A percentile compares a stretch with the other conserved stretches of the same genome.
Conservation (phyloP, 2,329 filamentous ascomycete species). For the Gyromitra esculenta region DNA sequence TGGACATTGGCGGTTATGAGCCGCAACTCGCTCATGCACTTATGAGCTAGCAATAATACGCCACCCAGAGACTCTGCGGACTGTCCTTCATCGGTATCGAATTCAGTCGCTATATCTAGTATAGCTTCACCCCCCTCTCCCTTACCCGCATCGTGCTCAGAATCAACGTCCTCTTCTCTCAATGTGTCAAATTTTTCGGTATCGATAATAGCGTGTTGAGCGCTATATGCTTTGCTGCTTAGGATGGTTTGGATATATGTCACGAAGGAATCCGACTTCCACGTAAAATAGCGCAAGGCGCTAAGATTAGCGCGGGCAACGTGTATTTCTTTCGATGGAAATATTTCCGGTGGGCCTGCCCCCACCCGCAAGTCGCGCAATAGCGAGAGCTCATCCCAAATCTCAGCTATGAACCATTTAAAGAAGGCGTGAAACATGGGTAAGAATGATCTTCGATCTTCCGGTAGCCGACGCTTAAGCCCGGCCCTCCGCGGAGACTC, state of each 20-base stretch:
- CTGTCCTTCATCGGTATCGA: conserved; percentile 4
- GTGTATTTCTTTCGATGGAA: background rate
- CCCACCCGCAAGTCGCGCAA: background rate
- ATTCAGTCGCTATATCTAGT: background rate
- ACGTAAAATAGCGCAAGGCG: background rate
- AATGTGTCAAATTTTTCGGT: background rate
- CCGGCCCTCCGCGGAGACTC: background rate
- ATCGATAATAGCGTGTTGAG: background rate
- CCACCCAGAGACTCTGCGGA: background rate
- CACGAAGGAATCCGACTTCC: background rate
- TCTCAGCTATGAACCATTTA: background rate
- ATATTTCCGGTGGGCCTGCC: background rate
- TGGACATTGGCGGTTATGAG: conserved; percentile 15
- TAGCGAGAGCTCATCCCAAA: background rate
- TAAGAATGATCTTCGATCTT: background rate
- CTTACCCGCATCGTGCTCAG: background rate
- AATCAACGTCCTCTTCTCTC: background rate
- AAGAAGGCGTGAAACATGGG: background rate
- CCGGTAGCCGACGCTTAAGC: background rate
- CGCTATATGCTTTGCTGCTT: too few relatives aligned
- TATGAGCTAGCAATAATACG: background rate
- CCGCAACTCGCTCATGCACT: background rate
- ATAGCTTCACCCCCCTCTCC: background rate
- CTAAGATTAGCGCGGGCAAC: background rate
- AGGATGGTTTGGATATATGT: background rate